Evolutionary conservation across 495 filamentous ascomycete genomes (phyloP), one percentile per base, ranked within the genome.

Genomic region (Penicillium nucicola): DNA sequence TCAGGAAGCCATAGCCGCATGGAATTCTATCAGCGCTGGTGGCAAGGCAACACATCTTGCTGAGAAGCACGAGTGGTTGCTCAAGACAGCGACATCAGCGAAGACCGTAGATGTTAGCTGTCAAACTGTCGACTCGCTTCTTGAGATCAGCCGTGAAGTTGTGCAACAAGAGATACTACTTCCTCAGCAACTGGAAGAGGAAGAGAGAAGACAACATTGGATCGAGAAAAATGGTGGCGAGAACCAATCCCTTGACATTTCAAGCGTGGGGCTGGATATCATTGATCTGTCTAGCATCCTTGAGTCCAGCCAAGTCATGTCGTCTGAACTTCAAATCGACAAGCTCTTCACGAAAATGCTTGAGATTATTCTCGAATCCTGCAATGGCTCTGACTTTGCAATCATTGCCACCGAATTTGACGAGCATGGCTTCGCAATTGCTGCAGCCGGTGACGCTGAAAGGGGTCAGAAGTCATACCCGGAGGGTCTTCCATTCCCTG

Each of bases 241-340:
- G 7, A 66, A 70, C 36, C 65, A 61, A 9, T 69, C 71, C 5
- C 54, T 70, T 48, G 73, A 72, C 48, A 77, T 75, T 28, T 74
- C 72, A 28, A 69, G 74, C 20, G 71, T 75, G 39, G 74, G 72
- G 14, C 60, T 73, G 23, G 90, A 96, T 66, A 91, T 95, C 69
- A 88, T 95, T 45, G 91, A 95, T 64, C 65, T 95, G 45, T 84
- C 88, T 38, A 89, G 86, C 34, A 95, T 96, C 44, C 77, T 96
- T 9, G 84, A 90, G 58, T 92, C 87, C 13, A 92, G 86, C 36
- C 91, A 95, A 71, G 84, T 95, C 36, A 89, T 96, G 60, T 95
- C 90, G 11, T 95, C 89, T 22, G 89, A 95, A 47, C 75, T 96
- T 25, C 81, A 89, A 49, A 84, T 96, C 17, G 90, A 96, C 50